Evolutionary conservation across 139 green algal genomes (phyloP), one percentile per base, ranked within the genome.

Genomic region (Coelastrella sp.): DNA sequence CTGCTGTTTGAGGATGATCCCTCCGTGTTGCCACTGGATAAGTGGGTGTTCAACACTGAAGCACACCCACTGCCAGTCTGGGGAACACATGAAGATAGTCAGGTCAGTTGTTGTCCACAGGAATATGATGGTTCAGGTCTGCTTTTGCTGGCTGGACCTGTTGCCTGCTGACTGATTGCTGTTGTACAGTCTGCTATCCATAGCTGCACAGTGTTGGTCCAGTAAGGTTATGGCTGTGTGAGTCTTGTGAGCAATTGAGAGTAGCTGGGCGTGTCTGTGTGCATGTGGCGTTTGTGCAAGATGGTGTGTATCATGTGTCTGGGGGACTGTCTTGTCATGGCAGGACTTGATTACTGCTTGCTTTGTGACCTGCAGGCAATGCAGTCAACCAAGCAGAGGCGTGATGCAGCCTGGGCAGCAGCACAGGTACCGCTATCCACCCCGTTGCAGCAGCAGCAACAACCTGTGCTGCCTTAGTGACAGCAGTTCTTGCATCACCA

Each of bases 21-120:
- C 5, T 87, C 93, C n/a, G 88, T 94, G 64, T 86, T 98, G 54
- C 94, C 97, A 3, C 91, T 99, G 57, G 91, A 96, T 59, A 14
- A 96, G 88, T 98, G 90, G 85, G 96, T 99, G 16, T 96, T 99
- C 91, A 99, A 97, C 89, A 99, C 97, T 10, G 97, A 99, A 91
- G 97, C 96, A 3, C 97, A 98, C 86, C 94, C 95, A 0, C 83
- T 98, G 71, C 95, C 96, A 3, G 90, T 96, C 3, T 93, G 93
- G 90, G 94, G 95, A 4, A 89, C 92, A 0, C 7, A 68, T 0
- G 47, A 82, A 3, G 93, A 96, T n/a, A 11, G 6, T 17, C 14
- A 22, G 87, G 87, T 76, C 64, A 80, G 74, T 17, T 10, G 61
- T 68, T 68, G 61, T 17, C 61, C 7, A 68, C 10, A 17, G 10